Evolutionary conservation across 2,329 filamentous ascomycete genomes (phyloP).

Genomic region (Cadophora sp.): DNA sequence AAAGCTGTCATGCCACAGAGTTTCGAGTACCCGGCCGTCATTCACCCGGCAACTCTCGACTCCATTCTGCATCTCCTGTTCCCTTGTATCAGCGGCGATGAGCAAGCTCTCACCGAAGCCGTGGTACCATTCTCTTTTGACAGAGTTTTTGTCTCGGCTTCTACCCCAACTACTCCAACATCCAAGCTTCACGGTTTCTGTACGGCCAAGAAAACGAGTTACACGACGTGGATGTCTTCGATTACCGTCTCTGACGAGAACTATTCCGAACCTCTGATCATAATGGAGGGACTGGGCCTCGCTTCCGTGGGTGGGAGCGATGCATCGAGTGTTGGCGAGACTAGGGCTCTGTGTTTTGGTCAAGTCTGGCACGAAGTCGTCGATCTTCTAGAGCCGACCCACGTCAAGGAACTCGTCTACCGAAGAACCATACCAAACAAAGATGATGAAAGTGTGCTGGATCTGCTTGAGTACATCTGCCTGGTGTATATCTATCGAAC

Average conservation of each 20-base stretch:
- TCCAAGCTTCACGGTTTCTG: not conserved
- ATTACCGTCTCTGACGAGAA: conserved; percentile 1
- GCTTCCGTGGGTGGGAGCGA: not conserved
- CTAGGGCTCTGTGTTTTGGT: conserved; percentile 1
- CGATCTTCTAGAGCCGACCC: not conserved
- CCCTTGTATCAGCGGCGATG: not conserved
- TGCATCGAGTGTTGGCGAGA: not conserved
- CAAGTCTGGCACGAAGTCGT: not conserved
- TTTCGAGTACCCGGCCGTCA: conserved; percentile 50
- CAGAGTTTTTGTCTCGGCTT: conserved; percentile 17
- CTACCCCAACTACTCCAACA: not conserved
- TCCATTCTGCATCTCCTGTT: conserved; percentile 47
- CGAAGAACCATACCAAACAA: not conserved
- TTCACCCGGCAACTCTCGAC: conserved; percentile 55
- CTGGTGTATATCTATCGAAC: conserved; percentile 1
- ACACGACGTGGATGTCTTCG: conserved; percentile 3
- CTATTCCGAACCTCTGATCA: not conserved
- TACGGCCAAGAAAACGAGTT: conserved; percentile 11
- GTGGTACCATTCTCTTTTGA: conserved; percentile 20
- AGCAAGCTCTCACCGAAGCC: conserved; percentile 34
- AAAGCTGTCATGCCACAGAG: conserved; percentile 50
- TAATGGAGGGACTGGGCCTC: conserved; percentile 10
- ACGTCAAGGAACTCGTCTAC: not conserved
- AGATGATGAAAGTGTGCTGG: conserved; percentile 11
- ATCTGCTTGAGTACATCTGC: conserved; percentile 12